Percentiles rank a stretch among this genome's conserved stretches.
Conservation (phyloP, 2,329 filamentous ascomycete genomes). For the Fusarium sacchari region DNA sequence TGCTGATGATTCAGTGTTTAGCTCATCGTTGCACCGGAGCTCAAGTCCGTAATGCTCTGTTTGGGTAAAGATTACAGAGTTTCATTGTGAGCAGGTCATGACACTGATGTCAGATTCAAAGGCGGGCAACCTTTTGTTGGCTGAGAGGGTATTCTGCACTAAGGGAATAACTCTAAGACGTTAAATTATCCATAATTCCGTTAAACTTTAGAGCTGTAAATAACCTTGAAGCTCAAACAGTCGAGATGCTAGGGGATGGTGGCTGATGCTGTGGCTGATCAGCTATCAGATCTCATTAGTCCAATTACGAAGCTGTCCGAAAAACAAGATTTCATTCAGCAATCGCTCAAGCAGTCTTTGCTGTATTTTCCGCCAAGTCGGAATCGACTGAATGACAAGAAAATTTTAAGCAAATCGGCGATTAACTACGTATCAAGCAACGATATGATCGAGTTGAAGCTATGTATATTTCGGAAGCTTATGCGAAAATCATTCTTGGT, state of each 20-base stretch:
- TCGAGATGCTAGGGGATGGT: background rate
- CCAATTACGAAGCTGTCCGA: background rate
- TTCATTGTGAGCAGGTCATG: background rate
- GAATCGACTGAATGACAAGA: background rate
- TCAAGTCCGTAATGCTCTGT: background rate
- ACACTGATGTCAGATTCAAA: background rate
- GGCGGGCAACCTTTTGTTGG: background rate
- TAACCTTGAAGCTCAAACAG: constrained; percentile 8
- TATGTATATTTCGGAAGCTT: background rate
- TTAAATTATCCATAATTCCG: background rate
- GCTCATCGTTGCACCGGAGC: background rate
- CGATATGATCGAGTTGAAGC: background rate
- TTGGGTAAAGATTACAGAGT: background rate
- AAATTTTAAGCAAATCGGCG: background rate
- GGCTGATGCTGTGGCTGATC: constrained; percentile 4
- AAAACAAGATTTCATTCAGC: constrained; percentile 5
- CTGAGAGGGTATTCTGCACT: background rate
- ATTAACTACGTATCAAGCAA: background rate
- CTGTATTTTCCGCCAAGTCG: background rate
- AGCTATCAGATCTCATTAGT: background rate
- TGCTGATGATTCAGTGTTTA: constrained; percentile 15
- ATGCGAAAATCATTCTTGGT: background rate
- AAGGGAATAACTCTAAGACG: background rate
- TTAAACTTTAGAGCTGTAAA: constrained; percentile 5
- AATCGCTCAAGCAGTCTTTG: background rate